phyloP scores from a whole-genome alignment of 2,329 filamentous ascomycete species.

The Colletotrichum agaves region DNA sequence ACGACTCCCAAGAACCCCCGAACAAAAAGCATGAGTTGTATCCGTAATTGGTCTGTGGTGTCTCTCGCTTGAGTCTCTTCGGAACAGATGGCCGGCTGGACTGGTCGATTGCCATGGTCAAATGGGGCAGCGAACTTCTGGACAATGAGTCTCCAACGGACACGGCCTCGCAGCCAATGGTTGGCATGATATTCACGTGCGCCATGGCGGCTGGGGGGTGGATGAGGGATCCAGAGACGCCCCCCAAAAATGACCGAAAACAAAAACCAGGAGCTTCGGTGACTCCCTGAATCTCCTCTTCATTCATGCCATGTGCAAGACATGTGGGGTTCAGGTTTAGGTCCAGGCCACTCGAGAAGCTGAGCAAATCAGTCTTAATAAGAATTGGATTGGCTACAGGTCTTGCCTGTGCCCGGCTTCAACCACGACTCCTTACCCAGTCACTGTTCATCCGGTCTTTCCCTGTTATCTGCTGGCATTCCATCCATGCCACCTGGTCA shows the following conservation, averaged over 20 bases:
- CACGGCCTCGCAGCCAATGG: constrained; percentile 22
- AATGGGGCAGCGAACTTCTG: background rate
- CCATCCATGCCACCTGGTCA: background rate
- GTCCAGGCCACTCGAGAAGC: background rate
- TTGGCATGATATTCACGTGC: constrained; percentile 14
- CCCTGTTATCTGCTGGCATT: constrained; percentile 25
- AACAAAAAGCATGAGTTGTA: background rate
- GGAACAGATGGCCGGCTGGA: constrained; percentile 6
- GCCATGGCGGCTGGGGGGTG: constrained; percentile 30
- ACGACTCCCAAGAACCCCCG: background rate
- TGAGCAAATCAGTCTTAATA: background rate
- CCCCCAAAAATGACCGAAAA: background rate
- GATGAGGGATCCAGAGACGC: constrained; percentile 6
- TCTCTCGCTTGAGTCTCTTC: constrained; percentile 14
- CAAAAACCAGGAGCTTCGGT: constrained; percentile 3
- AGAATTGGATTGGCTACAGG: constrained; percentile 9
- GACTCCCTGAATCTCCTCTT: constrained; percentile 8
- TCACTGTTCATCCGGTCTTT: constrained; percentile 33
- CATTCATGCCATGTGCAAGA: constrained; percentile 20
- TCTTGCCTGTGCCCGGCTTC: constrained; percentile 10
- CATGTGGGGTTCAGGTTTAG: constrained; percentile 20
- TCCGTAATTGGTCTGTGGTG: background rate
- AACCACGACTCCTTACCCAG: background rate
- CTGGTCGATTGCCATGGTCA: constrained; percentile 5
- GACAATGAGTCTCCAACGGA: constrained; percentile 4